Base-by-base conservation (phyloP, 768 basidiomycete genomes). In the Kondoa subrosea region DNA sequence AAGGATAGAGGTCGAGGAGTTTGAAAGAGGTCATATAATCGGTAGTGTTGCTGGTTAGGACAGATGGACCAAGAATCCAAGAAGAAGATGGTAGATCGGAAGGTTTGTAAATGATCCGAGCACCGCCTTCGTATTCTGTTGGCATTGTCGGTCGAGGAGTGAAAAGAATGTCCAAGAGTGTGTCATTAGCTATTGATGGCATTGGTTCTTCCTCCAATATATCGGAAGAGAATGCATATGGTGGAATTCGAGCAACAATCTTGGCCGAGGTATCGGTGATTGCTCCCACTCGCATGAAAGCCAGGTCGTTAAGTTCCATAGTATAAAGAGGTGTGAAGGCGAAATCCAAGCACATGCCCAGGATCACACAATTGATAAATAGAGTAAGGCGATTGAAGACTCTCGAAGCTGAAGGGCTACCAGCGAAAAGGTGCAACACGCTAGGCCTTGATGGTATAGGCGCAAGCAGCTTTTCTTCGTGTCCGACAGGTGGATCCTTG, bases 261-360 rank as follows among this genome's bases (percentile, higher is more conserved):
- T 86, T 88, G 68, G 78, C 84, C 57, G 79, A 78, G 72, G 84
- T 82, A 2, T 84, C 82, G 71, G 84, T 82, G 67, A 88, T 81
- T 1, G 86, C 86, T 17, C 87, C 87, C 66, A 87, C 78, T 63
- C 87, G 82, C 1, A 83, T 83, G 75, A 86, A 89, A 15, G 79
- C 76, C 69, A 87, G 81, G 72, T 82, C 80, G 8, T 76, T 50
- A 25, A 70, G 60, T 17, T 84, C 83, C 59, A 81, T 72, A 73
- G 84, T 82, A 66, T 84, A 74, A 71, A 82, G 79, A 2, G 87
- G 86, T 1, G 82, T 78, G 26, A 78, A 71, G 60, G 81, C 77
- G 70, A 84, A 81, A 74, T 89, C 87, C 33, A 76, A 68, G 3
- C 76, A 74, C 62, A 77, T 70, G 30, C 76, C 68, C 30, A 80